phyloP scores from a whole-genome alignment of 108 stramenopile species.

The Halocafeteria seosinensis region DNA sequence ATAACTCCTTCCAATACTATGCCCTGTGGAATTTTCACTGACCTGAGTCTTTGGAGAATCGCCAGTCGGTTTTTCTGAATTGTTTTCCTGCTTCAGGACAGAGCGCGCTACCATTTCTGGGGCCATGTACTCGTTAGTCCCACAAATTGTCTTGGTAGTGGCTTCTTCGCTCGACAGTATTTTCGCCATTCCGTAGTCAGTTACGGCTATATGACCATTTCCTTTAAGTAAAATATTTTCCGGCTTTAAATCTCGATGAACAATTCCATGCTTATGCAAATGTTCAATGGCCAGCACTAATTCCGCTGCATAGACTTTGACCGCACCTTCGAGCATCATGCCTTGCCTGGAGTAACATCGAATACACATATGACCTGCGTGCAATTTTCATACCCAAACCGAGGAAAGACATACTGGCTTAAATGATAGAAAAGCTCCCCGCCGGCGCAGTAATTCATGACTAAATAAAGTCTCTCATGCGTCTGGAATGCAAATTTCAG shows the following conservation, averaged over 20 bases:
- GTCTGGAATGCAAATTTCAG: slow-evolving; percentile 18
- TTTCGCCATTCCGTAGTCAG: slow-evolving; percentile 92
- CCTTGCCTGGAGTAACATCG: too few species aligned
- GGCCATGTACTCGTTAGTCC: slow-evolving; percentile 43
- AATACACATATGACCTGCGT: too few species aligned
- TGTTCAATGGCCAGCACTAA: not conserved
- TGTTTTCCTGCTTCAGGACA: too few species aligned
- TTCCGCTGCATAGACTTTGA: slow-evolving; percentile 3
- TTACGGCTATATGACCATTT: slow-evolving; percentile 42
- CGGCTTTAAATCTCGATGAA: slow-evolving; percentile 26
- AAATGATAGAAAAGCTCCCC: slow-evolving; percentile 73
- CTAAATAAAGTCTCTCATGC: slow-evolving; percentile 18
- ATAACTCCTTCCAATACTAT: too few species aligned
- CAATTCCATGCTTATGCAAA: slow-evolving; percentile 3
- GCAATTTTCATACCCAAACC: too few species aligned
- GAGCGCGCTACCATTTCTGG: slow-evolving; percentile 30
- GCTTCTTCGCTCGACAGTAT: slow-evolving; percentile 15
- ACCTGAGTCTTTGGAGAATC: too few species aligned
- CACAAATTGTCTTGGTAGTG: slow-evolving; percentile 20
- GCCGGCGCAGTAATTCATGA: slow-evolving; percentile 86
- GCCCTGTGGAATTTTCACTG: too few species aligned
- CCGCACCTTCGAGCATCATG: not conserved
- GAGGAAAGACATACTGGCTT: too few species aligned
- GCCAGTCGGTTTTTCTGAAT: too few species aligned
- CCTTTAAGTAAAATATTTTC: slow-evolving; percentile 14